Percentiles rank a stretch among this genome's conserved stretches.
Conservation (phyloP, 495 filamentous ascomycete species). For the Acidiella bohemica region DNA sequence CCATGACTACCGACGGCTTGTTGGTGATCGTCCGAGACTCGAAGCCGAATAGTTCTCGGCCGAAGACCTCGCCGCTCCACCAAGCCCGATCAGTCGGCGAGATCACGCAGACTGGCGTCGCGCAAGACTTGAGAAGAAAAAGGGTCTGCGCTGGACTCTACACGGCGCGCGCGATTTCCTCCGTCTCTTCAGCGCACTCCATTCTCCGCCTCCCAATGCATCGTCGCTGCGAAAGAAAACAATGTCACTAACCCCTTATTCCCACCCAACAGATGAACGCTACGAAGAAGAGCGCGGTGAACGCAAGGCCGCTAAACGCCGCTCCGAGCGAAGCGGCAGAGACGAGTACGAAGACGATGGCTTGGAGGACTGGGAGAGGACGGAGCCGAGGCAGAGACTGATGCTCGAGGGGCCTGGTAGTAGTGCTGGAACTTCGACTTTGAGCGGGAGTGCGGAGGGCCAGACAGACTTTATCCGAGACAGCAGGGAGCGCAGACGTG, state of each 20-base stretch:
- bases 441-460: background rate
- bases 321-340: constrained; percentile 4
- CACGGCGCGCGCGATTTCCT: background rate
- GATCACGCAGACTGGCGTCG: too few relatives aligned
- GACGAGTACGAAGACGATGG: constrained; percentile 14
- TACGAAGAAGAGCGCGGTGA: constrained; percentile 26
- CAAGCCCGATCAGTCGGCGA: too few relatives aligned
- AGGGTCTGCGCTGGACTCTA: background rate
- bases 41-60: too few relatives aligned
- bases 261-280: constrained; percentile 15
- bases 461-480: constrained; percentile 13
- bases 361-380: constrained; percentile 13
- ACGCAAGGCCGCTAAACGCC: constrained; percentile 13
- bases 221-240: background rate
- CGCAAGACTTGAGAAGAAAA: too few relatives aligned
- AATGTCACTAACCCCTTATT: constrained; percentile 4
- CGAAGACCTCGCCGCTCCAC: too few relatives aligned
- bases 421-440: background rate
- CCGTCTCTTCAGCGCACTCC: constrained; percentile 1
- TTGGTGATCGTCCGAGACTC: too few relatives aligned
- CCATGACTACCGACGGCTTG: too few relatives aligned
- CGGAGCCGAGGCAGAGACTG: constrained; percentile 1
- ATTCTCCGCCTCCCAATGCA: too few relatives aligned
- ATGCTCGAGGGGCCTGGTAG: constrained; percentile 17
- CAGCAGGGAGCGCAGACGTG: background rate